Evolutionary conservation across 1,284 basidiomycete species (phyloP).

Genomic region (Phellinidium pouzarii): DNA sequence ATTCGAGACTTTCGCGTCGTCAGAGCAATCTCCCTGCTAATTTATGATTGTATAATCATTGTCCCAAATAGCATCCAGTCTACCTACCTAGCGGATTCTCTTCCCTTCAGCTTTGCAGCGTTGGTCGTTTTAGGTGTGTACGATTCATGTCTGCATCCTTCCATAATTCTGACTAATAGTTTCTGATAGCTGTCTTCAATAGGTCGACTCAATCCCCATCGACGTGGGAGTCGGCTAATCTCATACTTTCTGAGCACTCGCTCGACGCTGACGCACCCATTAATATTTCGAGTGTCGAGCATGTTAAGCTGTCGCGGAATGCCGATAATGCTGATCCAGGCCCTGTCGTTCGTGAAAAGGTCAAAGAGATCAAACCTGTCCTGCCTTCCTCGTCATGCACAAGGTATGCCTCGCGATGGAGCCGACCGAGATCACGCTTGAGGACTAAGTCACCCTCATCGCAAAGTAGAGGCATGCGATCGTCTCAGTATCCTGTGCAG

Average conservation of each 20-base stretch:
- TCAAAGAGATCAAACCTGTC: not conserved
- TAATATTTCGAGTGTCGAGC: too few species aligned
- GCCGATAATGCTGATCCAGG: not conserved
- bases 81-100: slow-evolving; percentile 37
- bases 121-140: slow-evolving; percentile 35
- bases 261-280: too few species aligned
- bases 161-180: not conserved
- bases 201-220: not conserved
- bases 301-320: not conserved
- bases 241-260: not conserved
- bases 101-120: slow-evolving; percentile 43
- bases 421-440: not conserved
- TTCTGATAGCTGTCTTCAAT: slow-evolving; percentile 20
- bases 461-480: not conserved
- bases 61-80: slow-evolving; percentile 35
- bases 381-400: not conserved
- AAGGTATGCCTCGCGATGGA: not conserved
- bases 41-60: slow-evolving; percentile 40
- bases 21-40: slow-evolving; percentile 35
- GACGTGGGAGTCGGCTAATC: not conserved
- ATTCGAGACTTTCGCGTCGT: slow-evolving; percentile 28
- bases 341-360: not conserved
- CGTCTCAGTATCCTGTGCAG: not conserved
- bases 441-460: slow-evolving; percentile 7
- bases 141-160: not conserved